Conservation (phyloP, 2,329 filamentous ascomycete genomes). For the Alternaria viburni region DNA sequence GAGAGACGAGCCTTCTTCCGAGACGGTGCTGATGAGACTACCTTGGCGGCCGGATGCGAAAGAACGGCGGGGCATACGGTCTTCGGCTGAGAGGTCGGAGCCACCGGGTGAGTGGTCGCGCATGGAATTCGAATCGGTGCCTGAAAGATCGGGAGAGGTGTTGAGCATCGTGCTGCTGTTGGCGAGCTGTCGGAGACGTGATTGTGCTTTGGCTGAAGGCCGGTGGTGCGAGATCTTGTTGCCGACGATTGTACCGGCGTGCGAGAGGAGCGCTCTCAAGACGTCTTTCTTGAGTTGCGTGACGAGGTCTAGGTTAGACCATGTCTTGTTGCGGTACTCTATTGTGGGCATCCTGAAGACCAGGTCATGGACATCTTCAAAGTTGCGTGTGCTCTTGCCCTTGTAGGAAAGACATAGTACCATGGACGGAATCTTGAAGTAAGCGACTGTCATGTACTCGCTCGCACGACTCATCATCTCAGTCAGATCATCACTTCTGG, state of each 20-base stretch:
- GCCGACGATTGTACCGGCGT: slow-evolving; percentile 93
- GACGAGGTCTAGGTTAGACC: slow-evolving; percentile 95
- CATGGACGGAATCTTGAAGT: slow-evolving; percentile 93
- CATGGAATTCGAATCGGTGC: slow-evolving; percentile 36
- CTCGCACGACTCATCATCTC: slow-evolving; percentile 96
- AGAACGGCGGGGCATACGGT: slow-evolving; percentile 26
- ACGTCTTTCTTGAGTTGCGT: slow-evolving; percentile 93
- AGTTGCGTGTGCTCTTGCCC: slow-evolving; percentile 90
- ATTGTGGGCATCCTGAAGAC: slow-evolving; percentile 94
- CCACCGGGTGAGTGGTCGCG: slow-evolving; percentile 43
- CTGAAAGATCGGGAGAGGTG: slow-evolving; percentile 41
- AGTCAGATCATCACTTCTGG: slow-evolving; percentile 84
- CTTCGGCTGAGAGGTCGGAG: slow-evolving; percentile 35
- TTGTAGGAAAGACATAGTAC: slow-evolving; percentile 97
- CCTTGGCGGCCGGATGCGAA: slow-evolving; percentile 42
- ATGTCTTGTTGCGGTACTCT: slow-evolving; percentile 98
- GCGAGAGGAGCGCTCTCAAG: slow-evolving; percentile 89
- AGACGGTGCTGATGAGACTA: slow-evolving; percentile 37
- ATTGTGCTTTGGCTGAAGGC: slow-evolving; percentile 79
- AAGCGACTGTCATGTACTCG: slow-evolving; percentile 96
- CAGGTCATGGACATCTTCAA: slow-evolving; percentile 96
- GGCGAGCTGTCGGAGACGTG: slow-evolving; percentile 81
- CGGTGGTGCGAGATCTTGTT: slow-evolving; percentile 95
- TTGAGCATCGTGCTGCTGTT: slow-evolving; percentile 71
- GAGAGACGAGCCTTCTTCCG: slow-evolving; percentile 35